Evolutionary conservation across 2,329 filamentous ascomycete species (phyloP).

Genomic region (Aspergillus neoniger): DNA sequence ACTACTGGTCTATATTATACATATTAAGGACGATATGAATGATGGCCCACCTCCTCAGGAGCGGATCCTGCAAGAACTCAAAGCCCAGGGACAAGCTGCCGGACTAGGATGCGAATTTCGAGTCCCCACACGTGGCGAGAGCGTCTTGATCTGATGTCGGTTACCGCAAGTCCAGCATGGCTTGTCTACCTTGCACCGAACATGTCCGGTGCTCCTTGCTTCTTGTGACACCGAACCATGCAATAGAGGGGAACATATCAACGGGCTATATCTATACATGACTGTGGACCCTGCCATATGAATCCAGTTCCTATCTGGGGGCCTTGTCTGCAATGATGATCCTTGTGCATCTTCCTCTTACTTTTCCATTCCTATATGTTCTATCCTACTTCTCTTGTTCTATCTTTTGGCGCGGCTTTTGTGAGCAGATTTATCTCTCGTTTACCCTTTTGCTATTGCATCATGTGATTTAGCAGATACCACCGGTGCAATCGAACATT

Average conservation of each 20-base stretch:
- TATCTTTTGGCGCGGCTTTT: neutral
- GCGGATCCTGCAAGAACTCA: slow-evolving; percentile 69
- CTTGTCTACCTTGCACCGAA: neutral
- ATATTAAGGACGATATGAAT: slow-evolving; percentile 82
- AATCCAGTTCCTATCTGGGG: too few species aligned
- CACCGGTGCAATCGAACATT: neutral
- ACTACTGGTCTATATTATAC: slow-evolving; percentile 82
- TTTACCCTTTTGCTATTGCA: neutral
- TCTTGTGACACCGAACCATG: neutral
- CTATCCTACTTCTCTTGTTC: neutral
- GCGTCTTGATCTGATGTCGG: slow-evolving; percentile 43
- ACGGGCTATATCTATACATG: too few species aligned
- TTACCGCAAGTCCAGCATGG: neutral
- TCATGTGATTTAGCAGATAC: neutral
- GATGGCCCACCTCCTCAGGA: slow-evolving; percentile 68
- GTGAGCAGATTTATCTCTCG: neutral
- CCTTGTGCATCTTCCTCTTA: too few species aligned
- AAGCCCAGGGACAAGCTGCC: slow-evolving; percentile 63
- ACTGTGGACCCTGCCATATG: too few species aligned
- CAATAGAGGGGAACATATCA: too few species aligned
- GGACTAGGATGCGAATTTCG: slow-evolving; percentile 78
- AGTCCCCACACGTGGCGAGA: slow-evolving; percentile 67
- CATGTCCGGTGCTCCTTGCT: neutral
- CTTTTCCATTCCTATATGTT: neutral
- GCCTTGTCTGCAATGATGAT: too few species aligned